These are phyloP conservation scores for Vaccinium darrowii DNA, from an alignment of 148 eudicot genomes.

Conservation along the genomic window DNA sequence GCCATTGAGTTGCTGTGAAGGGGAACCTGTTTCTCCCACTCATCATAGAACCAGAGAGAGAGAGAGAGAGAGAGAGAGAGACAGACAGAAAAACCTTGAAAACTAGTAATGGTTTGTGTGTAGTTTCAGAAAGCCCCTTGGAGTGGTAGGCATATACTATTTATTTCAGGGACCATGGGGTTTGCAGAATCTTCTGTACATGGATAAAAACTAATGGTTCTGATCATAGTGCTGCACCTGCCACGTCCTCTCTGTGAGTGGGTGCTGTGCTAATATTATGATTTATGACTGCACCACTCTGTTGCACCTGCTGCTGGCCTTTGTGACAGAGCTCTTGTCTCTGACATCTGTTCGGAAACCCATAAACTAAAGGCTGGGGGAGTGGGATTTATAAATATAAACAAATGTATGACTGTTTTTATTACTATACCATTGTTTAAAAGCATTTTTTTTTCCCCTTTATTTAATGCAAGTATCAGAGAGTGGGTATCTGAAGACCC, in stretches of 20 bases:
- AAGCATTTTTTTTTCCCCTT: background rate
- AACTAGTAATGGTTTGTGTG: background rate
- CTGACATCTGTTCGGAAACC: conserved; percentile 72
- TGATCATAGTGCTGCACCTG: conserved; percentile 34
- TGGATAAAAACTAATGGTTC: conserved; percentile 74
- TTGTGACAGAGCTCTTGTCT: conserved; percentile 70
- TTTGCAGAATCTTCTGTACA: conserved; percentile 82
- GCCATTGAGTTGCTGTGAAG: conserved; percentile 88
- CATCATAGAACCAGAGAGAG: conserved; percentile 12
- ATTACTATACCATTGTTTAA: too few relatives aligned
- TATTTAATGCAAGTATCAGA: background rate
- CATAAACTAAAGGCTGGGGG: conserved; percentile 35
- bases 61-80: too few relatives aligned
- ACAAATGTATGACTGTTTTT: background rate
- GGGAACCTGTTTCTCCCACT: conserved; percentile 53
- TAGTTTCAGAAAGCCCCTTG: background rate
- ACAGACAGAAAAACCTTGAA: background rate
- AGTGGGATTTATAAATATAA: background rate
- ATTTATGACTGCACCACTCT: conserved; percentile 53
- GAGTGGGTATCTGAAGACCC: conserved; percentile 15
- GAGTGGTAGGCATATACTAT: conserved; percentile 34
- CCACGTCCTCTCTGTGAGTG: conserved; percentile 22
- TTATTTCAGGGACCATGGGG: conserved; percentile 58
- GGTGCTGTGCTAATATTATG: conserved; percentile 28
- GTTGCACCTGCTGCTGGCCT: conserved; percentile 45